phyloP scores from a whole-genome alignment of 371 early-diverging fungal genomes.

The Mucor piriformis region DNA sequence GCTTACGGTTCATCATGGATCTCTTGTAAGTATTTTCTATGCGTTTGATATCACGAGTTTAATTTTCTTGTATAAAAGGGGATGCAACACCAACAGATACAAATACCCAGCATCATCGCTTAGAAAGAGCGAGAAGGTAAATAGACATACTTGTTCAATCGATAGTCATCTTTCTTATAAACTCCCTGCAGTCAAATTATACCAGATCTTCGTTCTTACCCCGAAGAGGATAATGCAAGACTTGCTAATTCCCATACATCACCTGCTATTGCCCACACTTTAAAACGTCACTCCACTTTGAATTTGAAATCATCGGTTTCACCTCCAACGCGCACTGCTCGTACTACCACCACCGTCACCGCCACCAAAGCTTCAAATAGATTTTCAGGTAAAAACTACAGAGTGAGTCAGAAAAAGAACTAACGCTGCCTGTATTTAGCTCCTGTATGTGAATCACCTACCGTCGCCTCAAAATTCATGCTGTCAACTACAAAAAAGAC shows the following conservation, averaged over 20 bases:
- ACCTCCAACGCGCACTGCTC: not conserved
- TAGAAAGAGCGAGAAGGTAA: constrained; percentile 25
- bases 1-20: constrained; percentile 9
- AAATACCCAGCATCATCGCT: not conserved
- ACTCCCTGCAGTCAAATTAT: constrained; percentile 34
- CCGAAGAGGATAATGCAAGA: constrained; percentile 1
- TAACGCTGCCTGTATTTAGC: not conserved
- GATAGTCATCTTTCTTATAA: no score
- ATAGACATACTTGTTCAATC: not conserved
- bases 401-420: no score
- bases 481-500: not conserved
- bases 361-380: not conserved
- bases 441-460: constrained; percentile 16
- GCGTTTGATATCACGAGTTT: not conserved
- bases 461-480: not conserved
- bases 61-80: not conserved
- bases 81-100: not conserved
- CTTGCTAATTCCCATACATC: constrained; percentile 1
- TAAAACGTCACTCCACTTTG: constrained; percentile 12
- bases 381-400: constrained; percentile 5
- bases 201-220: constrained; percentile 23
- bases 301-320: not conserved
- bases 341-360: not conserved
- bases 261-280: not conserved
- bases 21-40: constrained; percentile 5